Evolutionary conservation across 2,329 filamentous ascomycete species (phyloP).

Genomic region (Paecilomyces sp.): DNA sequence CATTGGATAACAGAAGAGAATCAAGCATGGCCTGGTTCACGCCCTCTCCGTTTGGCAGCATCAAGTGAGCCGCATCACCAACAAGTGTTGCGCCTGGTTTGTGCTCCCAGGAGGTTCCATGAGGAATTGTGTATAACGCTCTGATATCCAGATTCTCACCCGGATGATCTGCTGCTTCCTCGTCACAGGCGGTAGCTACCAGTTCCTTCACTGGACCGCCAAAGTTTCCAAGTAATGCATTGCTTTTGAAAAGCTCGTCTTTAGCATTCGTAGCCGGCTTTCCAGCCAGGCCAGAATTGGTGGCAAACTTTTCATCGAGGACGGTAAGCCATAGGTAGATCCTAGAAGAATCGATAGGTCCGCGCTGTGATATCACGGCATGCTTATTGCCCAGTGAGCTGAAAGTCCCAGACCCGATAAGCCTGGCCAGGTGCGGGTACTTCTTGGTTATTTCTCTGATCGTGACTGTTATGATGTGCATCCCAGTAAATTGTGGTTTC

Average conservation of each 20-base stretch:
- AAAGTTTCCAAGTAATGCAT: not conserved
- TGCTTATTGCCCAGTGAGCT: not conserved
- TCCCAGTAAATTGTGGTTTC: not conserved
- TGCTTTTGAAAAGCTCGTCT: not conserved
- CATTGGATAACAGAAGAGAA: no score
- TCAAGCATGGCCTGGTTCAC: slow-evolving; percentile 11
- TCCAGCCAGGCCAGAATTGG: not conserved
- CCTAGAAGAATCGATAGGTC: not conserved
- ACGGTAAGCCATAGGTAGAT: not conserved
- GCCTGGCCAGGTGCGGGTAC: not conserved
- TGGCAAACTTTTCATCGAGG: not conserved
- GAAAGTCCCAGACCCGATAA: not conserved
- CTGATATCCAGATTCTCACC: not conserved
- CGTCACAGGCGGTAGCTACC: not conserved
- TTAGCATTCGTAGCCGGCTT: not conserved
- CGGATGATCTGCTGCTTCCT: no score
- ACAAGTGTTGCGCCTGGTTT: slow-evolving; percentile 13
- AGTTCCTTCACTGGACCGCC: not conserved
- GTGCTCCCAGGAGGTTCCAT: not conserved
- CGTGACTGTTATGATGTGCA: not conserved
- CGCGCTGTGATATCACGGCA: not conserved
- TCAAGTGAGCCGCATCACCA: slow-evolving; percentile 23
- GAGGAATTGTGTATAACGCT: not conserved
- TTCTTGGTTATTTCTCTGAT: not conserved
- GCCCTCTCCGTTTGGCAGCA: slow-evolving; percentile 20